Conservation (phyloP, 345 rosid species). For the Lumnitzera racemosa region DNA sequence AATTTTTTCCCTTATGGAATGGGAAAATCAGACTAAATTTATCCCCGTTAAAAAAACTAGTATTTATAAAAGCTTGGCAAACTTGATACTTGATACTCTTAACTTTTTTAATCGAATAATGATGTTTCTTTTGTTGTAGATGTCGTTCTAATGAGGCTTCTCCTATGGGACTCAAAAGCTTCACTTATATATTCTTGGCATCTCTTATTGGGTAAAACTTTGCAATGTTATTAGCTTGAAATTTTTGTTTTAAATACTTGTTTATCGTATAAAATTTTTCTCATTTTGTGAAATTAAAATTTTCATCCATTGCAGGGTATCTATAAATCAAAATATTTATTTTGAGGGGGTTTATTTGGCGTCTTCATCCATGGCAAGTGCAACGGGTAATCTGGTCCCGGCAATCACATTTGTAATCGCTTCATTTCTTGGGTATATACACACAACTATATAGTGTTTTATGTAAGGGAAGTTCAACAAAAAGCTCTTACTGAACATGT, state of each 20-base stretch:
- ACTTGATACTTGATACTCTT: background rate
- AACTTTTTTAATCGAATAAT: background rate
- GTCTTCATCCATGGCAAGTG: conserved; percentile 35
- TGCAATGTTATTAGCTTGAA: background rate
- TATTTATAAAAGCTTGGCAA: too few relatives aligned
- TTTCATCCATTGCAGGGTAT: conserved; percentile 17
- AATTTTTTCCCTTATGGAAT: too few relatives aligned
- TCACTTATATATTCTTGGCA: conserved; percentile 24
- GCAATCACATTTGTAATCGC: conserved; percentile 39
- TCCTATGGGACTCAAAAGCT: conserved; percentile 26
- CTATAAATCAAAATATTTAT: conserved; percentile 29
- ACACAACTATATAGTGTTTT: background rate
- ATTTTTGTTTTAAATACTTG: background rate
- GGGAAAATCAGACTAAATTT: too few relatives aligned
- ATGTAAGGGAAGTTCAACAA: too few relatives aligned
- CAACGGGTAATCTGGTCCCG: conserved; percentile 30
- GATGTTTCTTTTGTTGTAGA: conserved; percentile 9
- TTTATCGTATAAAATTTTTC: background rate
- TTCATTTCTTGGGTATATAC: conserved; percentile 19
- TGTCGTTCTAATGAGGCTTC: conserved; percentile 14
- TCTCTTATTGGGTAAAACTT: conserved; percentile 34
- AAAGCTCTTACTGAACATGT: too few relatives aligned
- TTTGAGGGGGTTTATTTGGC: conserved; percentile 35
- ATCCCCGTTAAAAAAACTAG: too few relatives aligned
- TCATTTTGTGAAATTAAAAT: background rate